Evolutionary conservation across 495 filamentous ascomycete species (phyloP).

Genomic region (Penicillium argentinense): DNA sequence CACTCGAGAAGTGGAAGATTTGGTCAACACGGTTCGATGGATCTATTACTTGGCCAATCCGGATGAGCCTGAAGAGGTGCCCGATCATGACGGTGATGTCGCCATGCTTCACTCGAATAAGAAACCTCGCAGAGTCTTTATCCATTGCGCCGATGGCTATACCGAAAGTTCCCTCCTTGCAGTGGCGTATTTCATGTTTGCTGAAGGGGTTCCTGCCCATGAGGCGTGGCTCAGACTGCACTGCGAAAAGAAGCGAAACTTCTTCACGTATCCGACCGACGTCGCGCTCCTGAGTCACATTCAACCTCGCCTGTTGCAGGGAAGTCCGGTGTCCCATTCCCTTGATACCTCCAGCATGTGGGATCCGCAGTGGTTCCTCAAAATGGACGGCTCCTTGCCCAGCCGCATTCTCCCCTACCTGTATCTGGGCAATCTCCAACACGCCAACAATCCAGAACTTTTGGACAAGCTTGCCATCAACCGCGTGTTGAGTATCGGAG

Average conservation of each 20-base stretch:
- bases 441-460: conserved; percentile 89
- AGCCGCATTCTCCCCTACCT: conserved; percentile 89
- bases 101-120: conserved; percentile 40
- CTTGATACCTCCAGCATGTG: conserved; percentile 28
- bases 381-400: conserved; percentile 87
- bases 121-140: conserved; percentile 65
- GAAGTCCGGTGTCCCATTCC: conserved; percentile 37
- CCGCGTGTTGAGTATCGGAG: conserved; percentile 91
- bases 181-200: conserved; percentile 88
- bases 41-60: conserved; percentile 76
- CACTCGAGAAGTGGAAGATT: conserved; percentile 73
- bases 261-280: conserved; percentile 93
- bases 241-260: conserved; percentile 77
- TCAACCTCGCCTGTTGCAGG: conserved; percentile 67
- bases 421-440: conserved; percentile 89
- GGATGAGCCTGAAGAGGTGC: conserved; percentile 35
- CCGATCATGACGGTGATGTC: conserved; percentile 61
- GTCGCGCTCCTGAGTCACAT: conserved; percentile 74
- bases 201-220: conserved; percentile 74
- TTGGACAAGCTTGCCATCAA: conserved; percentile 76
- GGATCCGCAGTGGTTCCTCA: conserved; percentile 76
- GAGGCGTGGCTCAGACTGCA: conserved; percentile 88
- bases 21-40: conserved; percentile 86
- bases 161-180: conserved; percentile 88
- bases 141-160: conserved; percentile 95